These are phyloP conservation scores for Pueraria montana DNA, from an alignment of 306 rosid genomes.

Conservation along the genomic window DNA sequence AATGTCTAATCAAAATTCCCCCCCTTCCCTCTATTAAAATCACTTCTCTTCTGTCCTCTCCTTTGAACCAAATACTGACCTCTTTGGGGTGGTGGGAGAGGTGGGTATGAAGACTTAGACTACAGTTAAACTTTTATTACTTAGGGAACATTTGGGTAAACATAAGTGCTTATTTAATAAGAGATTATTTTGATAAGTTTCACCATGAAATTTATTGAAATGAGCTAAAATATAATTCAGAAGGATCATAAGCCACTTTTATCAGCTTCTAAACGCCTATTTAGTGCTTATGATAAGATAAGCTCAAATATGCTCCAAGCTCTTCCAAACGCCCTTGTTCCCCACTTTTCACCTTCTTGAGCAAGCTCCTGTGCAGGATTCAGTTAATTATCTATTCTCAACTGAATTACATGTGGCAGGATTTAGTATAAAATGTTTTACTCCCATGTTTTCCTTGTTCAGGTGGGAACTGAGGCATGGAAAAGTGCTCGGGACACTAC, in stretches of 20 bases:
- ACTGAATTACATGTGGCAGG: background rate
- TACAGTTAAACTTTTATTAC: background rate
- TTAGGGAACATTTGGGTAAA: background rate
- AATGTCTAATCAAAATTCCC: no score
- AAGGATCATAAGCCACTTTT: background rate
- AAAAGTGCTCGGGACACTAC: slow-evolving; percentile 68
- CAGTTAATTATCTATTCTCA: background rate
- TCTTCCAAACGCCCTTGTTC: background rate
- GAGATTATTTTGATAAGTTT: background rate
- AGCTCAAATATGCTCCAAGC: background rate
- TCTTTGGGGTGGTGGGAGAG: background rate
- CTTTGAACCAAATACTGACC: no score
- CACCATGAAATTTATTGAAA: background rate
- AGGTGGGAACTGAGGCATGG: slow-evolving; percentile 96
- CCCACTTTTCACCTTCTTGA: background rate
- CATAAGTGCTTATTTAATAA: background rate
- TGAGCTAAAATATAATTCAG: background rate
- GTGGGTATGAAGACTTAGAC: background rate
- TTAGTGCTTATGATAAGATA: background rate
- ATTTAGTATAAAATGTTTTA: background rate
- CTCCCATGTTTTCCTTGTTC: slow-evolving; percentile 30
- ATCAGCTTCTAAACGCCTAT: background rate
- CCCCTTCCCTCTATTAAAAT: no score
- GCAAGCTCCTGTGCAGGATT: slow-evolving; percentile 1
- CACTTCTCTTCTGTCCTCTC: no score